These are phyloP conservation scores for Globisporangium canariense DNA, from an alignment of 352 stramenopile species.

Conservation along the genomic window DNA sequence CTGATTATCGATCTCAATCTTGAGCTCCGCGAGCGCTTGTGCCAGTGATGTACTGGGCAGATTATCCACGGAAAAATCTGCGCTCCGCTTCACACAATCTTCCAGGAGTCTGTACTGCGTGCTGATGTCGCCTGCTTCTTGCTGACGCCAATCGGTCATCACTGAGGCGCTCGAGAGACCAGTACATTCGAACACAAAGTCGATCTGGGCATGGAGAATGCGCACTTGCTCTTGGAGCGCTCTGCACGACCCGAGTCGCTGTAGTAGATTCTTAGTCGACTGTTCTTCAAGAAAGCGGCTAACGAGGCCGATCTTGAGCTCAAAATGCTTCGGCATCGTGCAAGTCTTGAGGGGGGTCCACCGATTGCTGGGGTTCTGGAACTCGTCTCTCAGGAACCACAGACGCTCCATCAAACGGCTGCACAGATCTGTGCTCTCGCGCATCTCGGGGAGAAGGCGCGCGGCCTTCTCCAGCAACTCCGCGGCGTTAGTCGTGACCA, in stretches of 20 bases:
- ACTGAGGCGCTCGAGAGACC: background rate
- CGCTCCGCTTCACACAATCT: background rate
- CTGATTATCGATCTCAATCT: background rate
- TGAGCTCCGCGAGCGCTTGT: background rate
- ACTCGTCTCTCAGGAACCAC: no score
- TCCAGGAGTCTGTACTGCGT: conserved; percentile 7
- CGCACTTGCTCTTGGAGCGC: background rate
- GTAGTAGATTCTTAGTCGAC: background rate
- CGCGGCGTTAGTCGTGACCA: background rate
- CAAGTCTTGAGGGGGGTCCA: no score
- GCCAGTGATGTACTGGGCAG: background rate
- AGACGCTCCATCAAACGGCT: no score
- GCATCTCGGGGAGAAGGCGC: conserved; percentile 14
- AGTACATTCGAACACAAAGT: background rate
- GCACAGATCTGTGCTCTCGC: no score
- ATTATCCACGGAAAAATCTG: background rate
- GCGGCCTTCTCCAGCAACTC: background rate
- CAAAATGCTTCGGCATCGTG: background rate
- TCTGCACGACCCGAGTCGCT: background rate
- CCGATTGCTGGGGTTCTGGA: no score
- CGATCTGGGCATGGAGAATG: background rate
- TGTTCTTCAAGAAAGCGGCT: background rate
- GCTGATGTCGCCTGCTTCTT: conserved; percentile 4
- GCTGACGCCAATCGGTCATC: background rate
- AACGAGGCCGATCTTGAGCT: conserved; percentile 7